A percentile compares a stretch with the other conserved stretches of the same genome.
These are phyloP conservation scores for Ceratocystiopsis sp. DNA, from an alignment of 2,329 filamentous ascomycete species.

Conservation along the genomic window DNA sequence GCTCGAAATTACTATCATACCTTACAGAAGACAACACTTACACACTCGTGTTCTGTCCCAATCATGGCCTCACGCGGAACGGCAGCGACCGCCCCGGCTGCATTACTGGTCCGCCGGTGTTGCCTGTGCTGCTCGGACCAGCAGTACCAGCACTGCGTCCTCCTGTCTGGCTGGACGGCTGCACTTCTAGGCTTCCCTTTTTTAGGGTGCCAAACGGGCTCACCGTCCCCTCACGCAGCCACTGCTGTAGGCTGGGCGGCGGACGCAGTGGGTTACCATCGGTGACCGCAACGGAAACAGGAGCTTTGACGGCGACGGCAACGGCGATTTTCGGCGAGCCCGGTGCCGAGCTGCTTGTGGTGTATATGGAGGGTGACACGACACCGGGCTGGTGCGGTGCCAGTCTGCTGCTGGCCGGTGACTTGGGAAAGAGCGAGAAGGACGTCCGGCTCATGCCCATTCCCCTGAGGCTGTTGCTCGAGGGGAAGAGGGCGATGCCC, in stretches of 20 bases:
- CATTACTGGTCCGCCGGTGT: slow-evolving; percentile 1
- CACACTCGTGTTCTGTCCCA: neutral
- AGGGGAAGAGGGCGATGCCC: slow-evolving; percentile 5
- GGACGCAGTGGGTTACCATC: neutral
- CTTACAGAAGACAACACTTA: neutral
- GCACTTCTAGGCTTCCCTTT: slow-evolving; percentile 1
- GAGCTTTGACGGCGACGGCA: no score
- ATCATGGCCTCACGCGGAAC: neutral
- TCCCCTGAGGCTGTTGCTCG: slow-evolving; percentile 5
- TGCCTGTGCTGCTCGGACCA: neutral
- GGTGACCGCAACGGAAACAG: no score
- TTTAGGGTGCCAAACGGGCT: slow-evolving; percentile 18
- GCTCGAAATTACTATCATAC: neutral
- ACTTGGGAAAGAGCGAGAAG: slow-evolving; percentile 14
- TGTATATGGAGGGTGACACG: slow-evolving; percentile 4
- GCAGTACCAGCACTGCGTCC: neutral
- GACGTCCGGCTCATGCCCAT: slow-evolving; percentile 4
- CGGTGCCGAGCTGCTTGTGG: slow-evolving; percentile 1
- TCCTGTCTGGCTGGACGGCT: neutral
- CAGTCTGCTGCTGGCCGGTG: neutral
- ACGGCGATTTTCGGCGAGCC: no score
- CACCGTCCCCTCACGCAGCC: slow-evolving; percentile 17
- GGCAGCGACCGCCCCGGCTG: slow-evolving; percentile 6
- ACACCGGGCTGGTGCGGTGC: neutral
- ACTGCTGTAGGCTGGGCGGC: slow-evolving; percentile 16